Conservation (phyloP, 352 stramenopile genomes). For the Pythium chondricola region DNA sequence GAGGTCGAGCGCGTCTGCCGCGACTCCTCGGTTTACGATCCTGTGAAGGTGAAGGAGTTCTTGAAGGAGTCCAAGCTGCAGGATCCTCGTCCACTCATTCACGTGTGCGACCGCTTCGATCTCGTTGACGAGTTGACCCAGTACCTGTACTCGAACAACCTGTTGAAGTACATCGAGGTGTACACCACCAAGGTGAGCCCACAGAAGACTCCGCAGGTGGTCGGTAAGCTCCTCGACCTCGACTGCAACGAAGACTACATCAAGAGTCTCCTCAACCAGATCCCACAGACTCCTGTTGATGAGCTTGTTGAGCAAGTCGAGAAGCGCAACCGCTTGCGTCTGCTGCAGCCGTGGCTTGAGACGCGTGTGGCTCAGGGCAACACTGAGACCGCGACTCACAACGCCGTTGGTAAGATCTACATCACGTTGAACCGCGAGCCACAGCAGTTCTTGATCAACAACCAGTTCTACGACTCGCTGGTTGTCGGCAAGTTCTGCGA, state of each 20-base stretch:
- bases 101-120: conserved; percentile 99
- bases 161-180: conserved; percentile 99
- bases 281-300: conserved; percentile 93
- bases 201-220: conserved; percentile 97
- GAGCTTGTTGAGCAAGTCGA: conserved; percentile 99
- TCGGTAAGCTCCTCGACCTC: conserved; percentile 98
- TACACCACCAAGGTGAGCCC: conserved; percentile 97
- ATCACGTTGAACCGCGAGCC: conserved; percentile 99
- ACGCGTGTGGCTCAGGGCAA: conserved; percentile 98
- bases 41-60: conserved; percentile 99
- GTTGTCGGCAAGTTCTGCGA: conserved; percentile 99
- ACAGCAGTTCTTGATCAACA: conserved; percentile 99
- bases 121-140: conserved; percentile 99
- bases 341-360: conserved; percentile 99
- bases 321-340: conserved; percentile 97
- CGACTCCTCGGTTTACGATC: conserved; percentile 99
- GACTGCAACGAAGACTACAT: conserved; percentile 99
- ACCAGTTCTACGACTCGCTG: conserved; percentile 99
- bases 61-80: conserved; percentile 99
- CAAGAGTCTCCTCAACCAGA: conserved; percentile 98
- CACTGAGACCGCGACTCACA: conserved; percentile 98
- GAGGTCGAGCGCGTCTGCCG: conserved; percentile 99
- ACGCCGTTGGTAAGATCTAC: conserved; percentile 99
- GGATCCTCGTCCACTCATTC: conserved; percentile 98
- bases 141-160: conserved; percentile 99